A percentile compares a stretch with the other conserved stretches of the same genome.
Evolutionary conservation across 2,329 filamentous ascomycete genomes (phyloP).

Genomic region (Penicillium corylophilum): DNA sequence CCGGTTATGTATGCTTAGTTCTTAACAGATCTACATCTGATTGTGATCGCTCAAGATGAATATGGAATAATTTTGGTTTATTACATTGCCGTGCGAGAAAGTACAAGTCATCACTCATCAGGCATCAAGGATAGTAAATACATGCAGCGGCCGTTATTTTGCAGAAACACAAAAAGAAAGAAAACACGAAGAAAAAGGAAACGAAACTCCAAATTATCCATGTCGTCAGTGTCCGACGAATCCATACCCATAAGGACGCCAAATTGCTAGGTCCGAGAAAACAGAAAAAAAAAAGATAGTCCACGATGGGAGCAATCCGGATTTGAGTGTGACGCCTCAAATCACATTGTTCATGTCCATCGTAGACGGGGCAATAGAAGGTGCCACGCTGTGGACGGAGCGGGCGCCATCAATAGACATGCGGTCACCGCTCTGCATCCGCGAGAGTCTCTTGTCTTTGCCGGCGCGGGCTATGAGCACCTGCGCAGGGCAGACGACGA

Average conservation of each 20-base stretch:
- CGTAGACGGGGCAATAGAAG: constrained; percentile 43
- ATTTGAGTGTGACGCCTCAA: constrained; percentile 43
- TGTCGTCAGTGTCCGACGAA: constrained; percentile 5
- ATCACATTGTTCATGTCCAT: constrained; percentile 47
- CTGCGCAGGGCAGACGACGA: constrained; percentile 92
- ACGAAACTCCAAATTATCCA: constrained; percentile 15
- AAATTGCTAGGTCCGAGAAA: constrained; percentile 7
- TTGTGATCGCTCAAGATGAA: background rate
- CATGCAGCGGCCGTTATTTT: constrained; percentile 18
- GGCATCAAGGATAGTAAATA: constrained; percentile 31
- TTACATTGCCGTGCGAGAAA: constrained; percentile 26
- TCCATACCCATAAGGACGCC: constrained; percentile 10
- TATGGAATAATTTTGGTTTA: constrained; percentile 12
- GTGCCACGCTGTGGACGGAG: constrained; percentile 44
- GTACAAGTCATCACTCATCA: constrained; percentile 31
- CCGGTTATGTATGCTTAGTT: too few relatives aligned
- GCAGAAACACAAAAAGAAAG: constrained; percentile 6
- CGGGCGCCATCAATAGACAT: constrained; percentile 43
- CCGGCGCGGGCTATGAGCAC: constrained; percentile 69
- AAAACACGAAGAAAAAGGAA: constrained; percentile 12
- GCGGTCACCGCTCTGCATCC: constrained; percentile 42
- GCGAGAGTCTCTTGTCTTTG: constrained; percentile 44
- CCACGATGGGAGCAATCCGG: constrained; percentile 13
- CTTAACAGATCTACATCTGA: too few relatives aligned
- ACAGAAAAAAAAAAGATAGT: constrained; percentile 5